Percentiles rank a stretch among this genome's conserved stretches.
phyloP scores from a whole-genome alignment of 768 basidiomycete genomes.

The Mycena leptocephala region DNA sequence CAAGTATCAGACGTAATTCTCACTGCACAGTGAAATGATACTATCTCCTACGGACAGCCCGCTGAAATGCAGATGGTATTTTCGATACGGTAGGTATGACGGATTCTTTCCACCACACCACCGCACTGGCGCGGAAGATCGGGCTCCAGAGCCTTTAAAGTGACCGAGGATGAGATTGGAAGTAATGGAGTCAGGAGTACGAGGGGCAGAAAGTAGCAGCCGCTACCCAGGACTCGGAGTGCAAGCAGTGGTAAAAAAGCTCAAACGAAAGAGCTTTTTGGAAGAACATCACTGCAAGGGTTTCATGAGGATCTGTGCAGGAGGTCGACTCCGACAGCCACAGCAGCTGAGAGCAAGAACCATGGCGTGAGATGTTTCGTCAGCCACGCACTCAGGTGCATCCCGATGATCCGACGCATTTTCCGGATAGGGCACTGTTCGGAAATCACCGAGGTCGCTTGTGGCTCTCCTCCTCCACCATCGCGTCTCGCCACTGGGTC shows the following conservation, averaged over 20 bases:
- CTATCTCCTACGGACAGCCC: conserved; percentile 5
- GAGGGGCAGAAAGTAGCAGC: background rate
- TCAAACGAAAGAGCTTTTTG: background rate
- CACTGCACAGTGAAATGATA: conserved; percentile 18
- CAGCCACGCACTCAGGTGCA: conserved; percentile 5
- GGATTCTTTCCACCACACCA: conserved; percentile 15
- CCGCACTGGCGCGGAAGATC: conserved; percentile 11
- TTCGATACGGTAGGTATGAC: conserved; percentile 12
- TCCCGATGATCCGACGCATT: conserved; percentile 10
- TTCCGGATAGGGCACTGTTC: background rate
- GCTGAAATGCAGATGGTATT: conserved; percentile 16
- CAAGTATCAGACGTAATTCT: conserved; percentile 7
- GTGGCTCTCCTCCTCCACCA: background rate
- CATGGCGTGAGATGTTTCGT: conserved; percentile 9
- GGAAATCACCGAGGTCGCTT: conserved; percentile 13
- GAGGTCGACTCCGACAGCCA: conserved; percentile 5
- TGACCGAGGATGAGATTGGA: background rate
- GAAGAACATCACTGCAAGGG: background rate
- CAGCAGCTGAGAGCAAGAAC: conserved; percentile 14
- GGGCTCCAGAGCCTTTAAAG: conserved; percentile 7
- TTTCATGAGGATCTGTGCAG: conserved; percentile 6
- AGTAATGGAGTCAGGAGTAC: background rate
- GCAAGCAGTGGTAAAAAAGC: background rate
- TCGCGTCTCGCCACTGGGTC: background rate
- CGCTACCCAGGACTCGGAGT: background rate